Evolutionary conservation across 768 basidiomycete genomes (phyloP), one percentile per base, ranked within the genome.

Genomic region (Boletus bicolor): DNA sequence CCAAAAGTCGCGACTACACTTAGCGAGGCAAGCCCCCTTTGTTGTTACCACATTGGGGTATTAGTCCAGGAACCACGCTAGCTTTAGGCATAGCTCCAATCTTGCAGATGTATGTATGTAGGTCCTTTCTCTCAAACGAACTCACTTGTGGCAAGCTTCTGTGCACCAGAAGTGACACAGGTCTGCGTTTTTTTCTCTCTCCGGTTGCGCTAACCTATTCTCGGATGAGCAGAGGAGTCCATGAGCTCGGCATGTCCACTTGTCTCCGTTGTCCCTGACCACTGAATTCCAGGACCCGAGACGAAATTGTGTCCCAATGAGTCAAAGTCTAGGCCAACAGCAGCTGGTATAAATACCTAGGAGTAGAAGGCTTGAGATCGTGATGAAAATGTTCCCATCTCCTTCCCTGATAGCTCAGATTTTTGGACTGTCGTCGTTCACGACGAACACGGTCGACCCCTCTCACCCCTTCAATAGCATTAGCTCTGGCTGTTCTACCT

Each of bases 401-500:
- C 32, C 72, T 39, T 30, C 67, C 30, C 39, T 72, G 19, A 30
- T 68, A 6, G 38, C 64, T 35, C 59, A 65, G 19, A 36, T 71
- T 5, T 36, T 68, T 4, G 70, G 59, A 37, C 53, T 50, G 15
- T 44, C 68, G 38, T 48, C 65, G 50, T 47, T 67, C 48, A 53
- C 64, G 44, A 48, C 64, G 32, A 56, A 55, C 44, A 59, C 59
- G 10, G 55, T 60, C 24, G 65, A 66, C n/a, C 32, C 60, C 3
- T 53, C 57, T 32, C 55, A 68, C 42, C 48, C 75, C 34, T 73
- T 77, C 56, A 66, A 62, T 36, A 62, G 64, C 17, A 55, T 78
- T 26, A 71, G 73, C 56, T 84, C 84, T 5, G 75, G 81, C 26
- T 88, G 86, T 58, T 75, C 81, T 6, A 72, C 76, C 1, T 71